Percentiles rank a stretch among this genome's conserved stretches.
These are phyloP conservation scores for Cyberlindnera petersonii DNA, from an alignment of 805 yeast genomes.

Conservation along the genomic window DNA sequence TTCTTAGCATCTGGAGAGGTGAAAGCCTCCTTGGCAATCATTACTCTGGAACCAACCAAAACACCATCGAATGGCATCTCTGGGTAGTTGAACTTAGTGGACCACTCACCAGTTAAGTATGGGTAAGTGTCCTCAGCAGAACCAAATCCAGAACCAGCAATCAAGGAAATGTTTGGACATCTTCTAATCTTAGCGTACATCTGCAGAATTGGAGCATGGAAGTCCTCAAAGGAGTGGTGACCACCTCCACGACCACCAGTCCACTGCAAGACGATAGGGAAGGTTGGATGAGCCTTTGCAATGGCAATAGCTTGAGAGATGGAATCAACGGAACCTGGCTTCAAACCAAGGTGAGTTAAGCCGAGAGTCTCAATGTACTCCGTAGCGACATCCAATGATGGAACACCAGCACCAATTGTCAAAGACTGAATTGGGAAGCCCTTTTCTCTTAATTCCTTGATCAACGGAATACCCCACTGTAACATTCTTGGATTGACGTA, in stretches of 20 bases:
- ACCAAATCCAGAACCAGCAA: conserved; percentile 99
- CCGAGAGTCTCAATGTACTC: conserved; percentile 94
- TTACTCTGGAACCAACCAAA: conserved; percentile 91
- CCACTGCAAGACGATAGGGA: conserved; percentile 99
- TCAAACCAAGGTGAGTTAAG: conserved; percentile 88
- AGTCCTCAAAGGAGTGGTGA: conserved; percentile 98
- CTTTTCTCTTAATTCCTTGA: conserved; percentile 78
- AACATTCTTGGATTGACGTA: conserved; percentile 97
- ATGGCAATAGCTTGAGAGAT: conserved; percentile 81
- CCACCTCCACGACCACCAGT: conserved; percentile 99
- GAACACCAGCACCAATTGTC: conserved; percentile 99
- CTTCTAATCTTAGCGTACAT: conserved; percentile 95
- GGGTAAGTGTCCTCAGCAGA: conserved; percentile 96
- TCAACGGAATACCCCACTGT: conserved; percentile 98
- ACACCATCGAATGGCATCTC: conserved; percentile 99
- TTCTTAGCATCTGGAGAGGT: conserved; percentile 92
- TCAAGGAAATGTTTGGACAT: conserved; percentile 79
- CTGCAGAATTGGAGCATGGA: conserved; percentile 95
- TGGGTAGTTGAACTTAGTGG: conserved; percentile 81
- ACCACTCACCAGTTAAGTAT: conserved; percentile 96
- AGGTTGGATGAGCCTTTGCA: conserved; percentile 91
- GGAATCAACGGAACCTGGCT: conserved; percentile 96
- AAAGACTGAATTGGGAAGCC: conserved; percentile 96
- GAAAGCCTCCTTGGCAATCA: conserved; percentile 95
- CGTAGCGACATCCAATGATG: conserved; percentile 93